Percentiles rank a stretch among this genome's conserved stretches.
phyloP scores from a whole-genome alignment of 176 grass and related monocot species.

The Zoysia pacifica region DNA sequence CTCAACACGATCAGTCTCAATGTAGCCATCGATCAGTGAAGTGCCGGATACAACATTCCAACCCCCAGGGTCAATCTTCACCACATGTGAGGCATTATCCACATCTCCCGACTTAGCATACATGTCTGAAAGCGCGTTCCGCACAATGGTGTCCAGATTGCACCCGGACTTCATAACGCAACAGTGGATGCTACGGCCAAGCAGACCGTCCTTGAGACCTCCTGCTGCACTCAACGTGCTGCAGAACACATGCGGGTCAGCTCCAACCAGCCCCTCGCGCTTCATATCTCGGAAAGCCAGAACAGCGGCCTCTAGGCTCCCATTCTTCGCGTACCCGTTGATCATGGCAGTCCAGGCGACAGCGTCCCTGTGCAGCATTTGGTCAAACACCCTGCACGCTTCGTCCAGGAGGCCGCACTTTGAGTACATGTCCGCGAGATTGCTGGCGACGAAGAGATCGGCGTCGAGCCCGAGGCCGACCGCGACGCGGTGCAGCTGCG shows the following conservation, averaged over 20 bases:
- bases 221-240: slow-evolving; percentile 48
- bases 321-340: slow-evolving; percentile 63
- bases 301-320: slow-evolving; percentile 25
- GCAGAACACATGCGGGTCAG: slow-evolving; percentile 64
- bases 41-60: slow-evolving; percentile 75
- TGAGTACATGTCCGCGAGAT: slow-evolving; percentile 61
- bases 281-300: slow-evolving; percentile 55
- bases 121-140: slow-evolving; percentile 51
- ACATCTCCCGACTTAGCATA: slow-evolving; percentile 61
- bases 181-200: slow-evolving; percentile 50
- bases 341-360: slow-evolving; percentile 74
- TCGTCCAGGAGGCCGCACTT: slow-evolving; percentile 48
- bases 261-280: slow-evolving; percentile 31
- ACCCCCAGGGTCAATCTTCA: slow-evolving; percentile 33
- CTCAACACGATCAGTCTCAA: slow-evolving; percentile 49
- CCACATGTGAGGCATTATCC: slow-evolving; percentile 44
- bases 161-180: slow-evolving; percentile 47
- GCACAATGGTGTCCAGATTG: slow-evolving; percentile 43
- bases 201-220: slow-evolving; percentile 34
- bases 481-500: slow-evolving; percentile 53
- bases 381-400: slow-evolving; percentile 53
- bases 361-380: slow-evolving; percentile 65
- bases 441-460: slow-evolving; percentile 65
- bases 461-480: slow-evolving; percentile 38
- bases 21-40: slow-evolving; percentile 62